Percentiles rank a stretch among this genome's conserved stretches.
Evolutionary conservation across 2,329 filamentous ascomycete genomes (phyloP).

Genomic region (Fusarium mundagurra): DNA sequence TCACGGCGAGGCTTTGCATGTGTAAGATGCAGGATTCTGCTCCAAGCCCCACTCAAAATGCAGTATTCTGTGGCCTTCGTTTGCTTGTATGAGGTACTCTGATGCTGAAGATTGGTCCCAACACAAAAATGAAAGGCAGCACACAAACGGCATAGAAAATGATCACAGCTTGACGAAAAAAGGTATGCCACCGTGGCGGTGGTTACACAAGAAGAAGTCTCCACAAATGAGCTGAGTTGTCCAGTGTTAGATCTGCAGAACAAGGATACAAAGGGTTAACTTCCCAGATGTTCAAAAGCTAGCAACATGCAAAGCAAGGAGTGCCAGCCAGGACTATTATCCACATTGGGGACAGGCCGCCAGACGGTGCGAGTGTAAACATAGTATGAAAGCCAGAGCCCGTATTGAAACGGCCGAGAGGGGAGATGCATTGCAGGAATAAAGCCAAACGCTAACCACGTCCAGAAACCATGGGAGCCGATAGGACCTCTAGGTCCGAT

Average conservation of each 20-base stretch:
- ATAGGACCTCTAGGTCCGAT: slow-evolving; percentile 16
- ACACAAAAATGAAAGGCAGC: neutral
- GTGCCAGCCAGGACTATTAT: slow-evolving; percentile 1
- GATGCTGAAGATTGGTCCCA: neutral
- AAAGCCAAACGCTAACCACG: neutral
- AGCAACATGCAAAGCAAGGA: slow-evolving; percentile 6
- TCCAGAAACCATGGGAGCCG: slow-evolving; percentile 8
- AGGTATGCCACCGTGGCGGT: neutral
- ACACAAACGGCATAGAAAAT: slow-evolving; percentile 5
- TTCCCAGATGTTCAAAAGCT: neutral
- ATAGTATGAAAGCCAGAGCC: slow-evolving; percentile 22
- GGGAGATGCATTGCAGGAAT: slow-evolving; percentile 7
- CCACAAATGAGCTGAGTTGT: slow-evolving; percentile 2
- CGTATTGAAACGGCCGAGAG: slow-evolving; percentile 19
- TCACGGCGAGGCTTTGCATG: neutral
- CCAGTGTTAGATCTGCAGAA: neutral
- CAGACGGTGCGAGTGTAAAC: slow-evolving; percentile 33
- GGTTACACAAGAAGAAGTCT: slow-evolving; percentile 8
- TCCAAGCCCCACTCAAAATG: neutral
- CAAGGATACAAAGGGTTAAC: neutral
- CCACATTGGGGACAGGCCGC: neutral
- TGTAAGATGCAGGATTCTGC: neutral
- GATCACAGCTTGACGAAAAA: slow-evolving; percentile 2
- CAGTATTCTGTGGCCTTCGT: slow-evolving; percentile 2
- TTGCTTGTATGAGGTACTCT: slow-evolving; percentile 8